Evolutionary conservation across 192 early-diverging fungal species (phyloP).

Genomic region (Cladochytrium replicatum): DNA sequence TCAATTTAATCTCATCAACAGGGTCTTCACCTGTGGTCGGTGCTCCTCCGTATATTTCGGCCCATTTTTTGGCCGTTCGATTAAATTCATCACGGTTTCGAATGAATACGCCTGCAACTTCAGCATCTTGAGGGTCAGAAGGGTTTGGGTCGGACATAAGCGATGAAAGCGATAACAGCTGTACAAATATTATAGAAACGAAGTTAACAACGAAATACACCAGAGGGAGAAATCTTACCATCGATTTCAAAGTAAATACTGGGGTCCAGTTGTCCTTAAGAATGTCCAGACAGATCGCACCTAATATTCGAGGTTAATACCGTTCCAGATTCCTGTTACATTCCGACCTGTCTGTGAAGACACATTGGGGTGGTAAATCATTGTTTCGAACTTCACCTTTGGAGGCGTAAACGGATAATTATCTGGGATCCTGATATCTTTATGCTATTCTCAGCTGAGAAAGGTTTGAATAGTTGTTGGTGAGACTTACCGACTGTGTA

Average conservation of each 20-base stretch:
- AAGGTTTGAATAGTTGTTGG: too few species aligned
- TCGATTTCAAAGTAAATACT: slow-evolving; percentile 44
- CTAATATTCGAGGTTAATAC: neutral
- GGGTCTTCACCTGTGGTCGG: too few species aligned
- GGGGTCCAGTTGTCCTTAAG: slow-evolving; percentile 47
- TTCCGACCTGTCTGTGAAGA: slow-evolving; percentile 45
- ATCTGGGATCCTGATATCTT: slow-evolving; percentile 29
- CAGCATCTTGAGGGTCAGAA: slow-evolving; percentile 44
- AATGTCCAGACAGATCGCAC: slow-evolving; percentile 43
- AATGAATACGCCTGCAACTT: slow-evolving; percentile 10
- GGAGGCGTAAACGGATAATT: slow-evolving; percentile 38
- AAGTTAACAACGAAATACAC: neutral
- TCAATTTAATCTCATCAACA: too few species aligned
- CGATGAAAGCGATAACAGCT: slow-evolving; percentile 41
- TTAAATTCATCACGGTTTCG: slow-evolving; percentile 1
- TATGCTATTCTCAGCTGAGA: too few species aligned
- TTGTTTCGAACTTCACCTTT: slow-evolving; percentile 35
- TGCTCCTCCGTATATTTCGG: too few species aligned
- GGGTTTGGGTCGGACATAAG: slow-evolving; percentile 41
- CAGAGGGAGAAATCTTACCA: slow-evolving; percentile 4
- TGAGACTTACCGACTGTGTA: slow-evolving; percentile 19
- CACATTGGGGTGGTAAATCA: slow-evolving; percentile 45
- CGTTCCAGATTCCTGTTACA: neutral
- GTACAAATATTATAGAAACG: neutral
- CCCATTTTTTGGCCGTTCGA: too few species aligned